Evolutionary conservation across 768 basidiomycete species (phyloP).

Genomic region (Kwoniella bestiolae): DNA sequence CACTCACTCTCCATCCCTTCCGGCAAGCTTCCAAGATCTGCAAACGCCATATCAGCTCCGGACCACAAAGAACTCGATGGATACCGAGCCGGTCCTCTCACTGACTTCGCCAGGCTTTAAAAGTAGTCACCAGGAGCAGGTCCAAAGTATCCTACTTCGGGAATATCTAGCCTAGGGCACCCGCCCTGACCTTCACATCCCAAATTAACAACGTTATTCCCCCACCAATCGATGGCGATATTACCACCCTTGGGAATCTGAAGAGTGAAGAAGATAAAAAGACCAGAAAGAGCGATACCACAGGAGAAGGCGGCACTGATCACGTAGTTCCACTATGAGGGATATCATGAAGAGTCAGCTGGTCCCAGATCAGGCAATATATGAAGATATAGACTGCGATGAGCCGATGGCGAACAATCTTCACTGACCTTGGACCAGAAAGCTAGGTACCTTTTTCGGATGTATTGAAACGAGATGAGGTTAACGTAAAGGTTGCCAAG

Average conservation of each 20-base stretch:
- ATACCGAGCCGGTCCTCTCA: too few species aligned
- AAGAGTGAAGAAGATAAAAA: conserved; percentile 59
- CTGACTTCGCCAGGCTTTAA: too few species aligned
- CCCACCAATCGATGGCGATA: conserved; percentile 54
- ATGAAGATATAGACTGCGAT: too few species aligned
- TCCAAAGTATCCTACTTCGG: conserved; percentile 17
- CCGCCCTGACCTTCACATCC: conserved; percentile 33
- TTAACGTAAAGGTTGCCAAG: conserved; percentile 30
- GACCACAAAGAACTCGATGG: too few species aligned
- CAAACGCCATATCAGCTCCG: too few species aligned
- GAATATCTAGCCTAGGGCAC: conserved; percentile 34
- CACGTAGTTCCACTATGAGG: conserved; percentile 48
- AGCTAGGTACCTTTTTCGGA: conserved; percentile 43
- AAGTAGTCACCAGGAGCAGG: neutral
- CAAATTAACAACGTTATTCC: conserved; percentile 43
- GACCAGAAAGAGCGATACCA: conserved; percentile 56
- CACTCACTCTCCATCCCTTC: too few species aligned
- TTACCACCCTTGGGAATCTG: conserved; percentile 41
- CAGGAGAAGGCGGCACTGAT: conserved; percentile 52
- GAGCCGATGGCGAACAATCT: neutral
- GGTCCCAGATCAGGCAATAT: too few species aligned
- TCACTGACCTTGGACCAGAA: conserved; percentile 29
- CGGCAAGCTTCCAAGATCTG: too few species aligned
- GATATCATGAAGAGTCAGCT: neutral
- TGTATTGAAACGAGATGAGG: conserved; percentile 33